Evolutionary conservation across 768 basidiomycete genomes (phyloP), one percentile per base, ranked within the genome.

Genomic region (Mycena amicta): DNA sequence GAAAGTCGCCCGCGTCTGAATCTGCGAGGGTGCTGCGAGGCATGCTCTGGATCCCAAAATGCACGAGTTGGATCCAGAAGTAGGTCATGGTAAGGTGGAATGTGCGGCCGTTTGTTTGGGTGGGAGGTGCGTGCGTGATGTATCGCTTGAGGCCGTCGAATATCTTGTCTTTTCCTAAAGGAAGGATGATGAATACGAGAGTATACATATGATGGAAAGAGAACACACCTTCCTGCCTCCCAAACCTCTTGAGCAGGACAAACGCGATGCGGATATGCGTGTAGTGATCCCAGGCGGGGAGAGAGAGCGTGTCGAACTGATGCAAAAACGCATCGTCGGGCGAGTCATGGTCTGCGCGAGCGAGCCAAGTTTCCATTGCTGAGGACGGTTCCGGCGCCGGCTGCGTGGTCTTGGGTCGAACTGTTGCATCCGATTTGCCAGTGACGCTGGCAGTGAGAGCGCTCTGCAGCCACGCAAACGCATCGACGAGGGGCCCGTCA

Each of bases 61-160:
- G 79, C 16, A 80, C 77, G 25, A 79, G 71, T 60, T 81, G 78
- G 51, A 81, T 75, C 78, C 80, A 81, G 66, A 81, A 80, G 55
- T 80, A 80, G 0, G 80, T 79, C 80, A 81, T 80, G 12, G 78
- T 77, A 47, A 78, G 57, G 60, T 82, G 79, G 65, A 79, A 80
- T 16, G 75, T 68, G 23, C 74, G 72, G 8, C 73, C 74, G 3
- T 70, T 73, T 8, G 77, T 75, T 49, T 77, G 75, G 22, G 68
- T 46, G 61, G 73, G 77, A 52, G 43, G 43, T 6, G 15, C 22
- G 13, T 72, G 54, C 4, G 66, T 46, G 60, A 80, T 79, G 55
- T 82, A 82, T 6, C 66, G 67, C 51, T 76, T 69, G 8, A 80
- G 67, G 5, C 79, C 77, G 46, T 74, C 62, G 57, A 82, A 80